Conservation (phyloP, 768 basidiomycete genomes). For the Lactarius sanguifluus region DNA sequence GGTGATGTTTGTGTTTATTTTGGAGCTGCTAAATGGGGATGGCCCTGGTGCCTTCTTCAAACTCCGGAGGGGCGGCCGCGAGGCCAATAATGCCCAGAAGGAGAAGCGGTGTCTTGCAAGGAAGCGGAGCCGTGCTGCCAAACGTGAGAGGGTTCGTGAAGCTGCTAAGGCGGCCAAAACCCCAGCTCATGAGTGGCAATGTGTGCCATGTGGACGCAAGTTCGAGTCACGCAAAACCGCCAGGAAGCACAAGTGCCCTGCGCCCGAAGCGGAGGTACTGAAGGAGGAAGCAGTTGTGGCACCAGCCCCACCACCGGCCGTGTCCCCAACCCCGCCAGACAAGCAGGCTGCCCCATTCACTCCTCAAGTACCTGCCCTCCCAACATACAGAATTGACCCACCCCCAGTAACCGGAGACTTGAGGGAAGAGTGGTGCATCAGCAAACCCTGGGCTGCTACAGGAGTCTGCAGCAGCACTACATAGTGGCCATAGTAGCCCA, state of each 20-base stretch:
- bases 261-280: no score
- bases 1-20: background rate
- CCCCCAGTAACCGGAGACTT: no score
- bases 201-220: background rate
- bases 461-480: no score
- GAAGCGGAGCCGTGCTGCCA: background rate
- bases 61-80: conserved; percentile 2
- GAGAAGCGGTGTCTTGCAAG: background rate
- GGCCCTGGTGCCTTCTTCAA: background rate
- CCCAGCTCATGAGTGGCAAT: background rate
- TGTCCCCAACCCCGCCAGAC: no score
- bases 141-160: background rate
- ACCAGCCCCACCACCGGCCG: no score
- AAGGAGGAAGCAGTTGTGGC: no score
- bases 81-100: conserved; percentile 8
- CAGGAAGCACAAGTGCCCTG: background rate
- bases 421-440: no score
- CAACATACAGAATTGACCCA: no score
- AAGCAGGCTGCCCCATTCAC: no score
- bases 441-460: no score
- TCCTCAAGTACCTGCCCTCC: no score
- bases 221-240: background rate
- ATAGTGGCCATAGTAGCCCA: no score
- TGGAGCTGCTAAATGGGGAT: background rate
- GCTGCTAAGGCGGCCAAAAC: background rate